Conservation (phyloP, 1,284 basidiomycete genomes). For the Trichosporon asahii region DNA sequence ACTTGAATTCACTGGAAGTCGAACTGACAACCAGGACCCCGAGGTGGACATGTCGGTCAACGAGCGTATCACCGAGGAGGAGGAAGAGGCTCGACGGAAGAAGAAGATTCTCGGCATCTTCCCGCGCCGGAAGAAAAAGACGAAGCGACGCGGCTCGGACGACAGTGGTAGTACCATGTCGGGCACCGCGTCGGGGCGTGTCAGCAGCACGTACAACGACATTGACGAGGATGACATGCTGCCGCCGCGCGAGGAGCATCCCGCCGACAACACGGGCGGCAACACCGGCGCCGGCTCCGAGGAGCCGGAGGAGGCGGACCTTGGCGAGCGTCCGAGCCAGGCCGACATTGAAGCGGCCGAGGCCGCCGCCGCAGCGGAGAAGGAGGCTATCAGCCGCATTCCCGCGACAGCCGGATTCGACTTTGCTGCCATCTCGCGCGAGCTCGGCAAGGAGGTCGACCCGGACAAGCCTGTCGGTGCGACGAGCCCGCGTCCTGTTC, state of each 20-base stretch:
- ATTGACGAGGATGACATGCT: slow-evolving; percentile 45
- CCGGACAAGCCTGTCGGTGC: slow-evolving; percentile 35
- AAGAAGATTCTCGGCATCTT: slow-evolving; percentile 53
- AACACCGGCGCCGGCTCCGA: slow-evolving; percentile 43
- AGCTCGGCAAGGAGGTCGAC: slow-evolving; percentile 52
- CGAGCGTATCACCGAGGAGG: slow-evolving; percentile 46
- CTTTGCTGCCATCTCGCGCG: slow-evolving; percentile 50
- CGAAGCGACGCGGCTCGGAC: neutral
- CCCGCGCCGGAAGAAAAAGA: slow-evolving; percentile 32
- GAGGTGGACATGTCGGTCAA: slow-evolving; percentile 47
- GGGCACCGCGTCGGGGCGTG: neutral
- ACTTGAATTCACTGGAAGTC: no score
- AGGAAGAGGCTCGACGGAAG: slow-evolving; percentile 42
- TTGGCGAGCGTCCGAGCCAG: slow-evolving; percentile 22
- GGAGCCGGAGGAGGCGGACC: slow-evolving; percentile 35
- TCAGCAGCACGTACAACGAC: slow-evolving; percentile 20
- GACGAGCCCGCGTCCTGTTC: slow-evolving; percentile 8
- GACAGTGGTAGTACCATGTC: slow-evolving; percentile 9
- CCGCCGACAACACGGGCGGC: slow-evolving; percentile 20
- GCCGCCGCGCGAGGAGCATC: slow-evolving; percentile 38
- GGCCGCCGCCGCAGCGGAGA: slow-evolving; percentile 27
- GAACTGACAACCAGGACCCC: slow-evolving; percentile 41
- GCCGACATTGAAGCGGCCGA: slow-evolving; percentile 8
- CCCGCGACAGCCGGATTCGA: slow-evolving; percentile 49
- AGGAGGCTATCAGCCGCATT: slow-evolving; percentile 31